Percentiles rank a stretch among this genome's conserved stretches.
Conservation (phyloP, 2,329 filamentous ascomycete species). For the Xylariaceae sp. region DNA sequence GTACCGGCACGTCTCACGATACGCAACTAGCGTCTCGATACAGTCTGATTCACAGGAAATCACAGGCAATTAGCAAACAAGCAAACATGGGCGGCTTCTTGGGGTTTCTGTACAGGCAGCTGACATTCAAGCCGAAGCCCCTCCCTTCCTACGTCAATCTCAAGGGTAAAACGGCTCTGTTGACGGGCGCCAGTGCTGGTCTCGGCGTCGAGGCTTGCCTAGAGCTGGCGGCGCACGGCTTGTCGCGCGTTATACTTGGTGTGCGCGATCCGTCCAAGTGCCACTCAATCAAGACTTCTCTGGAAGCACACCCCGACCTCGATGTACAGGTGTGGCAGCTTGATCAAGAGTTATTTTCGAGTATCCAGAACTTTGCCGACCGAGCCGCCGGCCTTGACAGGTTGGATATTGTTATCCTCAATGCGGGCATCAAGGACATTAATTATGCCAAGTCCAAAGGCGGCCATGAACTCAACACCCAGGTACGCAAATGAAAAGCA, state of each 20-base stretch:
- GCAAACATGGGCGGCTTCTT: too few species aligned
- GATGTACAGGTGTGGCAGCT: conserved; percentile 5
- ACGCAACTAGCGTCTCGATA: too few species aligned
- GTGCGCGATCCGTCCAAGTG: conserved; percentile 2
- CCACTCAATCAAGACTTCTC: not conserved
- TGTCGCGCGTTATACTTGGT: conserved; percentile 7
- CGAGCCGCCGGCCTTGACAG: not conserved
- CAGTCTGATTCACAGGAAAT: too few species aligned
- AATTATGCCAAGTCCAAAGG: conserved; percentile 1
- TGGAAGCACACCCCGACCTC: not conserved
- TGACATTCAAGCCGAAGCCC: conserved; percentile 6
- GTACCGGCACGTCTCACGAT: too few species aligned
- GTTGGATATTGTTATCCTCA: conserved; percentile 3
- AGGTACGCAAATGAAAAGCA: not conserved
- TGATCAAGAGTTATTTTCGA: conserved; percentile 3
- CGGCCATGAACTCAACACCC: conserved; percentile 3
- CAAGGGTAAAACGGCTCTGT: conserved; percentile 2
- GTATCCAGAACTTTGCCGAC: not conserved
- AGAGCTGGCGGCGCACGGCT: conserved; percentile 6
- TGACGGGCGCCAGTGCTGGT: conserved; percentile 7
- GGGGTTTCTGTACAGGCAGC: too few species aligned
- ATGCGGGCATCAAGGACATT: conserved; percentile 5
- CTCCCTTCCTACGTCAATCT: not conserved
- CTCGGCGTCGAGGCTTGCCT: conserved; percentile 8
- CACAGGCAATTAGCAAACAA: too few species aligned